phyloP scores from a whole-genome alignment of 2,329 filamentous ascomycete species.

The Aspergillus sp. region DNA sequence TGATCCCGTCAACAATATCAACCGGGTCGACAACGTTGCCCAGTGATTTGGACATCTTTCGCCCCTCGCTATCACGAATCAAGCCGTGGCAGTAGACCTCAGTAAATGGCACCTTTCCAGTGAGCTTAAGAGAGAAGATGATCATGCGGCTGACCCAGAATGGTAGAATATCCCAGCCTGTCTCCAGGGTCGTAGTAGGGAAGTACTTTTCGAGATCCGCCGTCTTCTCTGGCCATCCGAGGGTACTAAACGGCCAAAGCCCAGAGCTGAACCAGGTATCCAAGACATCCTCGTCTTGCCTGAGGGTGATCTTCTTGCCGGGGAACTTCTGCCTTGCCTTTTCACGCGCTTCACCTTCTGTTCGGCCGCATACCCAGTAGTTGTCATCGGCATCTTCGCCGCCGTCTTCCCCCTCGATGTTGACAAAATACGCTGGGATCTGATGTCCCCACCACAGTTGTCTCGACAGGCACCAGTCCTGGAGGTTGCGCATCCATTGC shows the following conservation, averaged over 20 bases:
- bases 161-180: slow-evolving; percentile 89
- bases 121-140: slow-evolving; percentile 88
- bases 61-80: slow-evolving; percentile 86
- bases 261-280: slow-evolving; percentile 97
- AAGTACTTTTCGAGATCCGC: slow-evolving; percentile 78
- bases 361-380: slow-evolving; percentile 80
- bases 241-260: slow-evolving; percentile 88
- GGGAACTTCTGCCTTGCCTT: slow-evolving; percentile 81
- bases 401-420: slow-evolving; percentile 67
- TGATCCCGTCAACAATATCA: slow-evolving; percentile 86
- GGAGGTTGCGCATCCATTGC: slow-evolving; percentile 82
- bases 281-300: slow-evolving; percentile 85
- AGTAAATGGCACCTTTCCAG: slow-evolving; percentile 83
- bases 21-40: slow-evolving; percentile 95
- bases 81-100: slow-evolving; percentile 98
- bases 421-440: slow-evolving; percentile 83
- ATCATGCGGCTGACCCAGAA: slow-evolving; percentile 93
- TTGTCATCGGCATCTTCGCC: slow-evolving; percentile 55
- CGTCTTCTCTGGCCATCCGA: slow-evolving; percentile 89
- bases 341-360: slow-evolving; percentile 72
- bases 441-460: slow-evolving; percentile 97
- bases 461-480: slow-evolving; percentile 92
- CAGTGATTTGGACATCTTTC: slow-evolving; percentile 96
- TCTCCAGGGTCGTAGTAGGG: slow-evolving; percentile 85
- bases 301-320: slow-evolving; percentile 75